Evolutionary conservation across 495 filamentous ascomycete genomes (phyloP), one percentile per base, ranked within the genome.

Genomic region (Sordaria brevicollis): DNA sequence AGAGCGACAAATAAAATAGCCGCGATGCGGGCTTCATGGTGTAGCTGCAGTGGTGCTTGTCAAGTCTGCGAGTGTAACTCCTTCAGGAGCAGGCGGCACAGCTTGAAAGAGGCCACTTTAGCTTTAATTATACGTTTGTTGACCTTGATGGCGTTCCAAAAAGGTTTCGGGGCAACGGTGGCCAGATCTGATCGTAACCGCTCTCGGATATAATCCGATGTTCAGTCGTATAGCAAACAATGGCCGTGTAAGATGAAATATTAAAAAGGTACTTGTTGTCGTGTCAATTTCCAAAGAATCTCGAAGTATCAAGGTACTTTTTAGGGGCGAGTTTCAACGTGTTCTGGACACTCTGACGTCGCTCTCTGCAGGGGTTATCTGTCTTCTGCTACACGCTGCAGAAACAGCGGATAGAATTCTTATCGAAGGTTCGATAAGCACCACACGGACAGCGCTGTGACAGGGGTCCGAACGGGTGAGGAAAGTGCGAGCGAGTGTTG

Each of bases 1-100:
- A 94, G 54, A 93, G 81, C 66, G 92, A 90, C 73, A 93, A 81
- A 79, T 89, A 93, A 79, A 94, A 93, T 25, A 88, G 80, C 74
- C 86, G 86, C 67, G 87, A 84, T 54, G 89, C 87, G 68, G 89
- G 83, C 74, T 85, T 89, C 91, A 93, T 93, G 68, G 65, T 82
- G 25, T n/a, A 13, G 49, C 25, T 57, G 49, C 15, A 3, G 49
- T 57, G n/a, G n/a, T 57, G 49, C 49, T 57, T 57, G 49, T 57
- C 25, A 21, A 25, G 49, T 5, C 6, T 13, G 25, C 11, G 49
- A n/a, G n/a, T n/a, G n/a, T n/a, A n/a, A 29, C 13, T 57, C 21
- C 21, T 57, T 11, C 49, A 5, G 49, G 11, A 5, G 49, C 49
- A 57, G 29, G 21, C 49, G 49, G 49, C 21, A n/a, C n/a, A 57